phyloP scores from a whole-genome alignment of 768 basidiomycete genomes.

The Rhizopogon vinicolor region DNA sequence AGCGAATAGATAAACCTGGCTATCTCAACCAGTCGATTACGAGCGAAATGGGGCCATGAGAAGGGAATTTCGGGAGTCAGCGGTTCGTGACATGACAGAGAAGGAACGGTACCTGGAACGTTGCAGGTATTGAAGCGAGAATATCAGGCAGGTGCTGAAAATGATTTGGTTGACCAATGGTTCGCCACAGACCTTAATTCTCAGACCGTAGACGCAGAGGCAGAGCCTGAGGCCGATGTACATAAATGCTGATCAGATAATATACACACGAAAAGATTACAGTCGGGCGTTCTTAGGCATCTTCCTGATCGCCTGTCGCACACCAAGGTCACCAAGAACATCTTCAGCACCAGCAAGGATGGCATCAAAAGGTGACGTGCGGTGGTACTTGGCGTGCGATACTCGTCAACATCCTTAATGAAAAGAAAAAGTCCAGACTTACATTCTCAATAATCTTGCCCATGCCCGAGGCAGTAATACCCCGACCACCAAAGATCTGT shows the following conservation, averaged over 20 bases:
- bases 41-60: no score
- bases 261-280: constrained; percentile 15
- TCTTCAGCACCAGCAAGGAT: constrained; percentile 81
- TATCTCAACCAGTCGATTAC: no score
- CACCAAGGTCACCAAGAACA: constrained; percentile 69
- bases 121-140: no score
- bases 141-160: no score
- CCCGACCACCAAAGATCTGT: constrained; percentile 87
- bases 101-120: no score
- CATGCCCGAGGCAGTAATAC: constrained; percentile 84
- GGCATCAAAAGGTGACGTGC: constrained; percentile 80
- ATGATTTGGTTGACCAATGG: no score
- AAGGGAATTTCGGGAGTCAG: no score
- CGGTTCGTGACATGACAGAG: no score
- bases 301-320: constrained; percentile 67
- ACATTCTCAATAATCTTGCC: constrained; percentile 82
- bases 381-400: constrained; percentile 53
- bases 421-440: constrained; percentile 16
- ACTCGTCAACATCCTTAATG: background rate
- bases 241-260: background rate
- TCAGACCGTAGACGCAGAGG: no score
- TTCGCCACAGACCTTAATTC: no score
- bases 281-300: constrained; percentile 52
- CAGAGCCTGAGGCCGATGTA: no score
- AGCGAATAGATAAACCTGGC: no score